Conservation (phyloP, 495 filamentous ascomycete genomes). For the Daldinia bambusicola region DNA sequence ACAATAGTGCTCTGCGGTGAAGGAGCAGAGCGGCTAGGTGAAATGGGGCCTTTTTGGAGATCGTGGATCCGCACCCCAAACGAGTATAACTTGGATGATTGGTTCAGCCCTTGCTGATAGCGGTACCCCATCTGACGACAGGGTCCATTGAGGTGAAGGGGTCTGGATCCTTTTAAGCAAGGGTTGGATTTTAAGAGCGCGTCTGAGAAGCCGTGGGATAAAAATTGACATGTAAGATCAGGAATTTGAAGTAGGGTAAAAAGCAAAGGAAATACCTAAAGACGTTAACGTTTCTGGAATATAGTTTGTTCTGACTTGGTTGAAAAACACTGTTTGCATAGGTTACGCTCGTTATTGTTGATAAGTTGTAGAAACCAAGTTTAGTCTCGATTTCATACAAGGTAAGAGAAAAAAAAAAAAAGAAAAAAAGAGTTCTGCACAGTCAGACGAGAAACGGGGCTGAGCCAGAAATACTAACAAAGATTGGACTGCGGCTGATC, state of each 20-base stretch:
- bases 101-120: conserved; percentile 30
- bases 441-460: conserved; percentile 37
- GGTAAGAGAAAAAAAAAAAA: no score
- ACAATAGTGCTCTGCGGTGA: conserved; percentile 17
- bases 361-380: conserved; percentile 11
- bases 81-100: conserved; percentile 14
- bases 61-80: conserved; percentile 36
- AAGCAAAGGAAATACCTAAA: background rate
- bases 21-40: conserved; percentile 11
- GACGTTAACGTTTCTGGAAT: no score
- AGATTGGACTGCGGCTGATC: conserved; percentile 38
- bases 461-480: conserved; percentile 35
- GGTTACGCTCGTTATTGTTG: no score
- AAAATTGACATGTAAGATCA: background rate
- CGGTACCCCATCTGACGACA: conserved; percentile 31
- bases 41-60: conserved; percentile 29
- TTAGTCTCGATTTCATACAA: conserved; percentile 20
- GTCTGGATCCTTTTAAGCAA: conserved; percentile 42
- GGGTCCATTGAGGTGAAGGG: conserved; percentile 32
- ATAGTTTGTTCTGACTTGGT: background rate
- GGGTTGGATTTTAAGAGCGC: conserved; percentile 19
- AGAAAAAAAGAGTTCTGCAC: conserved; percentile 19
- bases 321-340: no score
- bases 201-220: background rate
- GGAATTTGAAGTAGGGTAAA: background rate